Conservation (phyloP, 1,284 basidiomycete species). For the Ganoderma leucocontextum region DNA sequence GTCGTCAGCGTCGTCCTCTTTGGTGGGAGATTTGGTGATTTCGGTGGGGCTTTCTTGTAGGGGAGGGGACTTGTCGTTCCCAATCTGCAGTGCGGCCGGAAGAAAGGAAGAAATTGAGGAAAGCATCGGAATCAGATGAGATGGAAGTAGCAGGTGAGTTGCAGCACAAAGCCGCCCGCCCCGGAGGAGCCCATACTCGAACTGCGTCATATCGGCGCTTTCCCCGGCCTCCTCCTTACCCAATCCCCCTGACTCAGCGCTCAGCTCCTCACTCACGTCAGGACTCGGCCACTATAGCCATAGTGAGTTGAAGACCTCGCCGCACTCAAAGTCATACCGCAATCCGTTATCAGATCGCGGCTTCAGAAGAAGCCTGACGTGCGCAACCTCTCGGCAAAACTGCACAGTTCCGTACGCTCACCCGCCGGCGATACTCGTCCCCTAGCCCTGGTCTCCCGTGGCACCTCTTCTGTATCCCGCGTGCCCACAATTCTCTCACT, state of each 20-base stretch:
- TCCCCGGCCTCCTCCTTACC: neutral
- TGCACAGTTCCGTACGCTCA: neutral
- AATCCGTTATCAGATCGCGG: conserved; percentile 1
- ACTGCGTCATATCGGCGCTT: conserved; percentile 34
- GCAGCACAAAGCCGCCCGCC: conserved; percentile 21
- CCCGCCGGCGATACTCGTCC: neutral
- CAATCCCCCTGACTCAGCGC: conserved; percentile 22
- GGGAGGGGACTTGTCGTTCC: conserved; percentile 38
- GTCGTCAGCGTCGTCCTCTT: conserved; percentile 25
- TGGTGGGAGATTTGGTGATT: conserved; percentile 30
- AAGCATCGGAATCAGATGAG: conserved; percentile 56
- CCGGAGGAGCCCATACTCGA: conserved; percentile 21
- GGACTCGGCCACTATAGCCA: neutral
- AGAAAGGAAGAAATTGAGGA: conserved; percentile 68
- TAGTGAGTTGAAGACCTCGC: neutral
- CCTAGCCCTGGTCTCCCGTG: neutral
- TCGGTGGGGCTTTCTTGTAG: conserved; percentile 35
- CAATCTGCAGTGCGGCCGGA: conserved; percentile 60
- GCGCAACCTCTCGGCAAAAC: neutral
- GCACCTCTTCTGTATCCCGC: neutral
- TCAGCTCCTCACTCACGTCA: neutral
- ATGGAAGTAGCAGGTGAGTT: conserved; percentile 27
- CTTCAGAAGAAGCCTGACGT: neutral
- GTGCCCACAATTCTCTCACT: conserved; percentile 4
- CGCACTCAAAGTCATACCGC: neutral